Conservation (phyloP, 1,284 basidiomycete species). For the Heterobasidion irregulare region DNA sequence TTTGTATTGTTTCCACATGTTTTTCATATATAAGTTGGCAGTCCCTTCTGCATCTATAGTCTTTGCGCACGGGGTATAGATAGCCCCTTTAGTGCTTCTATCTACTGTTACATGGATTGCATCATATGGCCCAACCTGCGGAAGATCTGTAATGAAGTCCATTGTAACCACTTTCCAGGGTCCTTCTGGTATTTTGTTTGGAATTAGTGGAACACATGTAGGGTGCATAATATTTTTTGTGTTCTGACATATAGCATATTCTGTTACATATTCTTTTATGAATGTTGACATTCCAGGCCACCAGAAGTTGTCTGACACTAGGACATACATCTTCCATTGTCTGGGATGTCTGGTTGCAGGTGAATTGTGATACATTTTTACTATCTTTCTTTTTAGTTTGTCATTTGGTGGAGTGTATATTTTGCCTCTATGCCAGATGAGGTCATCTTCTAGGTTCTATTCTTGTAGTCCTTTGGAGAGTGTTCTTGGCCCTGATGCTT, state of each 20-base stretch:
- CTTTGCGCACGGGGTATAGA: no score
- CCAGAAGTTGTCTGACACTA: constrained; percentile 20
- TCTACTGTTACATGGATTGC: no score
- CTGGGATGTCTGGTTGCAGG: constrained; percentile 28
- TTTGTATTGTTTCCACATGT: no score
- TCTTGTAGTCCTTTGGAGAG: constrained; percentile 9
- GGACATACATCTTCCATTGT: constrained; percentile 18
- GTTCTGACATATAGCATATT: constrained; percentile 20
- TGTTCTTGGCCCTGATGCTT: constrained; percentile 1
- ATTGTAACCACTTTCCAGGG: no score
- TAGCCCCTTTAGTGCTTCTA: no score
- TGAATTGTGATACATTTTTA: constrained; percentile 20
- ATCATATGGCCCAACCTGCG: no score
- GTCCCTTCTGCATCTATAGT: no score
- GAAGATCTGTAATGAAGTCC: no score
- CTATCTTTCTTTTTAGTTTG: constrained; percentile 15
- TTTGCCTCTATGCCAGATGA: constrained; percentile 15
- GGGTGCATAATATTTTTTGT: no score
- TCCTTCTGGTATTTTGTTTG: no score
- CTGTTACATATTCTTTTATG: constrained; percentile 16
- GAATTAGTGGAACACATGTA: no score
- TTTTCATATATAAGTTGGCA: no score
- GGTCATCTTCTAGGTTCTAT: constrained; percentile 14
- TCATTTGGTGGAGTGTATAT: constrained; percentile 18
- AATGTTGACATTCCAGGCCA: constrained; percentile 21